These are phyloP conservation scores for Myxozyma neglecta DNA, from an alignment of 805 yeast species.

Conservation along the genomic window DNA sequence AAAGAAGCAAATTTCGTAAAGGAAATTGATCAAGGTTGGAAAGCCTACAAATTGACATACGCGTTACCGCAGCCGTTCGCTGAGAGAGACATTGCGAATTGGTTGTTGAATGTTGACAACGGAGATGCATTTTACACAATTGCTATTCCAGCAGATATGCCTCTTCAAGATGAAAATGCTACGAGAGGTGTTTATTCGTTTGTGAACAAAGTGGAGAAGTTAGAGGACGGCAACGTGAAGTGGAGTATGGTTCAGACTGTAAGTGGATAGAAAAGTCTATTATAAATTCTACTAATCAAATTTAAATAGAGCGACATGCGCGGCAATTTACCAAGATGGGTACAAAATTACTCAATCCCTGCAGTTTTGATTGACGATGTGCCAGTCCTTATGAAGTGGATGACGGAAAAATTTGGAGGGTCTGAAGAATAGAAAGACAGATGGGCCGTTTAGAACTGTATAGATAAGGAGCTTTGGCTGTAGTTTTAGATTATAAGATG, in stretches of 20 bases:
- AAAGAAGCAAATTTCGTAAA: neutral
- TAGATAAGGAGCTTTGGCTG: neutral
- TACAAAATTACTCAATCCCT: constrained; percentile 23
- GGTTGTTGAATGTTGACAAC: constrained; percentile 9
- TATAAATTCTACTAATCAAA: neutral
- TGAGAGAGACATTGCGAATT: constrained; percentile 18
- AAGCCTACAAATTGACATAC: constrained; percentile 12
- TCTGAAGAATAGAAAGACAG: neutral
- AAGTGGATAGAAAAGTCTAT: neutral
- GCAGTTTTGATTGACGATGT: constrained; percentile 21
- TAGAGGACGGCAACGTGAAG: constrained; percentile 10
- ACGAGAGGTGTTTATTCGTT: constrained; percentile 24
- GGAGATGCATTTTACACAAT: constrained; percentile 9
- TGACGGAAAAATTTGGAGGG: constrained; percentile 18
- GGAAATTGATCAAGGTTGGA: constrained; percentile 9
- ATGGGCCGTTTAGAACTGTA: neutral
- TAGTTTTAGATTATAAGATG: neutral
- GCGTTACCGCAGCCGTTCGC: constrained; percentile 25
- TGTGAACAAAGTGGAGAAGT: constrained; percentile 10
- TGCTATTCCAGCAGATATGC: constrained; percentile 24
- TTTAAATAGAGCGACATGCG: constrained; percentile 27
- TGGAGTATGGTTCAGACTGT: constrained; percentile 25
- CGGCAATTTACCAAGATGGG: constrained; percentile 27
- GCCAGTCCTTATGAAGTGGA: constrained; percentile 15
- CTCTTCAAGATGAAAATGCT: constrained; percentile 7